Evolutionary conservation across 805 yeast species (phyloP).

Genomic region (Saccharomyces eubayanus): DNA sequence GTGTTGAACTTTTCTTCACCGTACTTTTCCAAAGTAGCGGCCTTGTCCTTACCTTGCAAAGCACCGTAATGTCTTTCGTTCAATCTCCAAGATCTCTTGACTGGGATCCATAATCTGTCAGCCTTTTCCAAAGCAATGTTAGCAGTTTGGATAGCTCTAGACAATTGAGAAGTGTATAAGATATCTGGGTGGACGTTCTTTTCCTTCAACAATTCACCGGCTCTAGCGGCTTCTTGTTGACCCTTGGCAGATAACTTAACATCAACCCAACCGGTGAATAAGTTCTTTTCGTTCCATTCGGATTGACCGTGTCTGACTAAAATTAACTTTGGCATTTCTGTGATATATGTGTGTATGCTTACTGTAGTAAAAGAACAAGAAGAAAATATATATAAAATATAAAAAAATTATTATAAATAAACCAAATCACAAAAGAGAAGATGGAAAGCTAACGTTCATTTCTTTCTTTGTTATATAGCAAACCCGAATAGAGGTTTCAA

Average conservation of each 20-base stretch:
- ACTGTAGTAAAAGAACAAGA: neutral
- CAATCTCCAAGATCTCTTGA: slow-evolving; percentile 92
- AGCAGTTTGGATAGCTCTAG: slow-evolving; percentile 96
- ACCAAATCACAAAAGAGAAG: neutral
- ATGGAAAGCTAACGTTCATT: neutral
- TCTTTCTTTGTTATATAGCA: neutral
- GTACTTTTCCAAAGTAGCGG: slow-evolving; percentile 76
- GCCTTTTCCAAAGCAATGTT: slow-evolving; percentile 85
- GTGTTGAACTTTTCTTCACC: slow-evolving; percentile 91
- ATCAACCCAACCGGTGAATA: slow-evolving; percentile 99
- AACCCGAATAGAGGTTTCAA: neutral
- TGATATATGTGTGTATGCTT: slow-evolving; percentile 3
- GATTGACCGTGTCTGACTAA: slow-evolving; percentile 98
- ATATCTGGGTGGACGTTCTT: slow-evolving; percentile 79
- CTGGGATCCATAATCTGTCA: slow-evolving; percentile 85
- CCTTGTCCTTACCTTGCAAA: slow-evolving; percentile 96
- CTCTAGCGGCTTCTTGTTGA: slow-evolving; percentile 82
- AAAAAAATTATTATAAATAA: neutral
- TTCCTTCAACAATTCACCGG: slow-evolving; percentile 86
- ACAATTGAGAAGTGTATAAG: slow-evolving; percentile 80
- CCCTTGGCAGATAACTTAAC: slow-evolving; percentile 78
- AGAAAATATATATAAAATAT: neutral
- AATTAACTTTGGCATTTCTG: slow-evolving; percentile 56
- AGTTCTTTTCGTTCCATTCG: slow-evolving; percentile 97
- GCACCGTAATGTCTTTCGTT: slow-evolving; percentile 99